phyloP scores from a whole-genome alignment of 2,329 filamentous ascomycete species.

The Monosporascus ibericus region DNA sequence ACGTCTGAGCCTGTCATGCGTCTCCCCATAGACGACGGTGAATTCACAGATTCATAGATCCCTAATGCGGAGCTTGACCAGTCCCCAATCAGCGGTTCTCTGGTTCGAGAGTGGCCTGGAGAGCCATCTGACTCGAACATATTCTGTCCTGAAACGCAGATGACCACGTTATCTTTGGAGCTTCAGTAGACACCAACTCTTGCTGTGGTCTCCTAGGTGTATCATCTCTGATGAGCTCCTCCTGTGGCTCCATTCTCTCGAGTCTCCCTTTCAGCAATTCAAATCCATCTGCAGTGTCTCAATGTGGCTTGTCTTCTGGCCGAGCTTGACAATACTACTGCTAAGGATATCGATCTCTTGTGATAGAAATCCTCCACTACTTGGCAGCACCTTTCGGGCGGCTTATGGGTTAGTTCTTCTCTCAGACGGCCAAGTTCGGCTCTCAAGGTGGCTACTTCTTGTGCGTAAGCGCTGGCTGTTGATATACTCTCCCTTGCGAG shows the following conservation, averaged over 20 bases:
- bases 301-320: conserved; percentile 31
- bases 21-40: background rate
- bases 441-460: too few species aligned
- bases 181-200: background rate
- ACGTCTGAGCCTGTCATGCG: background rate
- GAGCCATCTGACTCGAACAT: background rate
- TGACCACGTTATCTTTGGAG: conserved; percentile 4
- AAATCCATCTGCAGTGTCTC: conserved; percentile 35
- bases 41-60: background rate
- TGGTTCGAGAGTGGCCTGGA: background rate
- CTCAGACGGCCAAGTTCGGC: too few species aligned
- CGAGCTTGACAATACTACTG: conserved; percentile 31
- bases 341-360: conserved; percentile 35
- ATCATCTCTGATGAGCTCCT: conserved; percentile 2
- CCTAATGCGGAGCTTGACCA: conserved; percentile 1
- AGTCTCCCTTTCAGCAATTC: conserved; percentile 32
- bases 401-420: conserved; percentile 22
- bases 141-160: background rate
- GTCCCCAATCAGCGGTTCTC: background rate
- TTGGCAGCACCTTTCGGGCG: conserved; percentile 7
- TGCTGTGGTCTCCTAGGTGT: background rate
- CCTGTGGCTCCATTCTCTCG: conserved; percentile 26
- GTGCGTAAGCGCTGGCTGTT: conserved; percentile 18
- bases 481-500: conserved; percentile 17
- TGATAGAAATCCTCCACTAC: conserved; percentile 17